A percentile compares a stretch with the other conserved stretches of the same genome.
Conservation (phyloP, 1,284 basidiomycete species). For the Puccinia horiana region DNA sequence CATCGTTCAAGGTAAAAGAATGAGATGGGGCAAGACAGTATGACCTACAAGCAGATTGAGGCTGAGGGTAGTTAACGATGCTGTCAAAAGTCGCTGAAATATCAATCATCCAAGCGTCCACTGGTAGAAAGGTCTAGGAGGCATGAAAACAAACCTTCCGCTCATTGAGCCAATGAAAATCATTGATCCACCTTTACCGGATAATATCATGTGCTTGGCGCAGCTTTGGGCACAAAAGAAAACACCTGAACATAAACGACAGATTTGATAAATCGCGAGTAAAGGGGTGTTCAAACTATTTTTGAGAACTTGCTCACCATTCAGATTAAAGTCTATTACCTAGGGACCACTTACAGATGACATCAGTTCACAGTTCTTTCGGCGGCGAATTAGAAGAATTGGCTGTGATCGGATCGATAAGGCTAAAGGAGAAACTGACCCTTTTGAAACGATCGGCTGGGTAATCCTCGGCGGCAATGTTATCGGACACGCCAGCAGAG, state of each 20-base stretch:
- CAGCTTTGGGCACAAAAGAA: constrained; percentile 49
- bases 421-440: constrained; percentile 20
- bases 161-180: constrained; percentile 49
- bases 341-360: neutral
- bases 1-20: too few species aligned
- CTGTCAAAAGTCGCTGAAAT: neutral
- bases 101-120: too few species aligned
- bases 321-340: constrained; percentile 47
- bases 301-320: too few species aligned
- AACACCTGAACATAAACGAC: neutral
- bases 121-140: too few species aligned
- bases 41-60: constrained; percentile 43
- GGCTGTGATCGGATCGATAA: too few species aligned
- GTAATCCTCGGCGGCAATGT: constrained; percentile 50
- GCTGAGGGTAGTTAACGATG: constrained; percentile 47
- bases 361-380: too few species aligned
- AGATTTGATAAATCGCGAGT: neutral
- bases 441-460: constrained; percentile 50
- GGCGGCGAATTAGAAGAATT: too few species aligned
- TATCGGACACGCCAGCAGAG: constrained; percentile 50
- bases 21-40: too few species aligned
- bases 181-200: constrained; percentile 46
- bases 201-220: constrained; percentile 48
- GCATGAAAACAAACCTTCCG: constrained; percentile 28
- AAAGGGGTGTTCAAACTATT: too few species aligned